Conservation (phyloP, 2,329 filamentous ascomycete species). For the Aspergillus sp. region DNA sequence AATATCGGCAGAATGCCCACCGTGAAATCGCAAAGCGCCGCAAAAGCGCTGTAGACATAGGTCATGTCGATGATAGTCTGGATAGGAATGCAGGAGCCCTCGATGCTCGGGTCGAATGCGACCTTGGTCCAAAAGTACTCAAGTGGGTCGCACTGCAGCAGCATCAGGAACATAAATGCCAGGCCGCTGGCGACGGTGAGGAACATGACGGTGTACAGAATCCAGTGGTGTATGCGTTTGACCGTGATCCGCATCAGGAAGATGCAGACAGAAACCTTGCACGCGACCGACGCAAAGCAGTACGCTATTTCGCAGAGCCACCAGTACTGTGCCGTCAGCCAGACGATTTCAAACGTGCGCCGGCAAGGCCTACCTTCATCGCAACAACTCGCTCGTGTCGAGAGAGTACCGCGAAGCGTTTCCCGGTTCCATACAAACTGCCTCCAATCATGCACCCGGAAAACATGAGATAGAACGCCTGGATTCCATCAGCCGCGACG, state of each 20-base stretch:
- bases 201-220: constrained; percentile 38
- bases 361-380: constrained; percentile 14
- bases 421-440: constrained; percentile 20
- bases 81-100: constrained; percentile 35
- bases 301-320: constrained; percentile 47
- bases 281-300: constrained; percentile 36
- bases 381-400: constrained; percentile 13
- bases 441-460: constrained; percentile 23
- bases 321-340: constrained; percentile 29
- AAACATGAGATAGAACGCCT: constrained; percentile 22
- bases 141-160: constrained; percentile 46
- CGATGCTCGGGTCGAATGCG: constrained; percentile 15
- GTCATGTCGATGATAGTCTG: constrained; percentile 24
- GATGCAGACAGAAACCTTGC: constrained; percentile 44
- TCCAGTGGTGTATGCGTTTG: constrained; percentile 37
- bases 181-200: constrained; percentile 37
- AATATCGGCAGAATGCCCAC: constrained; percentile 45
- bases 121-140: constrained; percentile 40
- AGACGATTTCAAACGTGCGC: neutral
- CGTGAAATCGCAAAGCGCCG: constrained; percentile 41
- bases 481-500: constrained; percentile 1
- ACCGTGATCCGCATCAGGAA: constrained; percentile 45
- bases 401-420: constrained; percentile 10
- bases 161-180: constrained; percentile 43
- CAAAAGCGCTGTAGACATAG: constrained; percentile 25